Conservation (phyloP, 164 flowering plant species). For the Vitis cinerea region DNA sequence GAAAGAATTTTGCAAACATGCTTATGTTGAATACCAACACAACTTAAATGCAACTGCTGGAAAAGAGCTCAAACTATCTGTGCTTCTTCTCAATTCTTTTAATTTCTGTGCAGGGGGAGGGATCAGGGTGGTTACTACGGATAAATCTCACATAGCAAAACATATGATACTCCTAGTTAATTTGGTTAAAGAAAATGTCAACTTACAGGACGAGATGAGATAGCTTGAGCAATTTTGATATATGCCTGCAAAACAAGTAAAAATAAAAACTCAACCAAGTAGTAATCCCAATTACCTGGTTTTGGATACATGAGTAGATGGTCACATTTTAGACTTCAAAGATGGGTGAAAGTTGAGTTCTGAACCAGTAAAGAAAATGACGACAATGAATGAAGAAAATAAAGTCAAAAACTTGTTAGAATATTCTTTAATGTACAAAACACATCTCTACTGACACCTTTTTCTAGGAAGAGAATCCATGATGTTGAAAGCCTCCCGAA, state of each 20-base stretch:
- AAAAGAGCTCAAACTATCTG: background rate
- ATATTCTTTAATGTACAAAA: too few species aligned
- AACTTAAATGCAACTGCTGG: background rate
- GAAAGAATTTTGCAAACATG: background rate
- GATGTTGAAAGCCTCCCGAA: too few species aligned
- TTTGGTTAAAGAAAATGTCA: constrained; percentile 1
- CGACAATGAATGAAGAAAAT: too few species aligned
- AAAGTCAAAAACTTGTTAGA: too few species aligned
- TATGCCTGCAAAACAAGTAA: constrained; percentile 64
- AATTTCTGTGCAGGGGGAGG: background rate
- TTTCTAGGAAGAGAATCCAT: too few species aligned
- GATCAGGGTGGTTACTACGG: too few species aligned
- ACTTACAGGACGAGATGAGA: constrained; percentile 94
- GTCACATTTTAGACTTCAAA: background rate
- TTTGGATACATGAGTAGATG: too few species aligned
- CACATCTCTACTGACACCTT: too few species aligned
- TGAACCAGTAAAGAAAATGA: background rate
- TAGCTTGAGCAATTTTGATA: constrained; percentile 94
- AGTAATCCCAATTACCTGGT: too few species aligned
- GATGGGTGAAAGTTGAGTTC: background rate
- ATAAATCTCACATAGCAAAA: background rate
- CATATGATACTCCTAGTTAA: background rate
- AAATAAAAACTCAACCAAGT: background rate
- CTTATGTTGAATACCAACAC: background rate
- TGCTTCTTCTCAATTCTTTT: background rate